Evolutionary conservation across 345 rosid species (phyloP).

Genomic region (Citrus medica): DNA sequence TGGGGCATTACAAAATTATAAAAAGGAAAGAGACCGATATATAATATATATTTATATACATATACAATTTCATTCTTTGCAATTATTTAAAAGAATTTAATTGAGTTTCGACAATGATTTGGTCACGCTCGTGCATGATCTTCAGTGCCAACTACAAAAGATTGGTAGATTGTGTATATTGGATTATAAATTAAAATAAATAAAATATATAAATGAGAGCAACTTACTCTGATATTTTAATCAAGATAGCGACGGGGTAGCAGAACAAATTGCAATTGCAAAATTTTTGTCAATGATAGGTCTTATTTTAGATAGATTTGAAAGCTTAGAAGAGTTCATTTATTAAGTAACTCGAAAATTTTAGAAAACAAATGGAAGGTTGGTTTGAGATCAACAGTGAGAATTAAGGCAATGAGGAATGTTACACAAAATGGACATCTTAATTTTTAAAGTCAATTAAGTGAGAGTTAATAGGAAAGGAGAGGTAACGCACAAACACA

Average conservation of each 20-base stretch:
- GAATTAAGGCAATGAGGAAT: slow-evolving; percentile 14
- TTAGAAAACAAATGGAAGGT: no score
- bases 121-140: not conserved
- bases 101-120: not conserved
- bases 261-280: not conserved
- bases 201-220: not conserved
- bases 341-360: no score
- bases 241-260: not conserved
- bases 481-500: slow-evolving; percentile 10
- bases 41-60: not conserved
- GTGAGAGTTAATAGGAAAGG: not conserved
- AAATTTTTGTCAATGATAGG: not conserved
- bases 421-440: not conserved
- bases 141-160: not conserved
- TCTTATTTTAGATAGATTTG: no score
- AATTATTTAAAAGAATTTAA: not conserved
- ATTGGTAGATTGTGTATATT: not conserved
- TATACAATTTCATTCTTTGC: not conserved
- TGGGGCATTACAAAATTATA: slow-evolving; percentile 2
- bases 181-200: not conserved
- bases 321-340: not conserved
- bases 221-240: not conserved
- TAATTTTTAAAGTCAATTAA: not conserved
- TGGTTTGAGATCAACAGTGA: not conserved
- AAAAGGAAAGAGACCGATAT: not conserved